Conservation (phyloP, 2,329 filamentous ascomycete genomes). For the Bipolaris victoriae region DNA sequence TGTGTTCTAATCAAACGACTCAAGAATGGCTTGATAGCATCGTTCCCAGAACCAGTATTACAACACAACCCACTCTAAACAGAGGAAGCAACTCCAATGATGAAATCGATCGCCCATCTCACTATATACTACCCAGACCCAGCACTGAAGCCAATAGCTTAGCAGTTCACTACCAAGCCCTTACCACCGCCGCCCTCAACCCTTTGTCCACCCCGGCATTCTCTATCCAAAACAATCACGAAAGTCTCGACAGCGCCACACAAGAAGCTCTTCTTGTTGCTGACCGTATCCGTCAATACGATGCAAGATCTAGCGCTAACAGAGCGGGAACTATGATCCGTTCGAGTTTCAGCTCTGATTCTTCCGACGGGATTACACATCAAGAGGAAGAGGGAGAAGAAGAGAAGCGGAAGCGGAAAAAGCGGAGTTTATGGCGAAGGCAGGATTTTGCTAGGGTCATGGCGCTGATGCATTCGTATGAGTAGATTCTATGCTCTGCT, state of each 20-base stretch:
- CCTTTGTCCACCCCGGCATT: not conserved
- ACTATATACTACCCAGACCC: not conserved
- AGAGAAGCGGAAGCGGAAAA: not conserved
- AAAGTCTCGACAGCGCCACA: not conserved
- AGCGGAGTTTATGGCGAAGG: not conserved
- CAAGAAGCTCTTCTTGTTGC: not conserved
- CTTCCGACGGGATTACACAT: not conserved
- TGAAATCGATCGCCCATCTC: not conserved
- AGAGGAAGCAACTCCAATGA: not conserved
- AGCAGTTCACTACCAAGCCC: not conserved
- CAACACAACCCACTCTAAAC: not conserved
- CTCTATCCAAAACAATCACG: not conserved
- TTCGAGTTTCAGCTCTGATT: conserved; percentile 7
- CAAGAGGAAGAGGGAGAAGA: not conserved
- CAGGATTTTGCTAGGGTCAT: conserved; percentile 4
- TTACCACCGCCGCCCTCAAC: not conserved
- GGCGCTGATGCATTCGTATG: conserved; percentile 3
- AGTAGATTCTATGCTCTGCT: not conserved
- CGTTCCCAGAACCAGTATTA: not conserved
- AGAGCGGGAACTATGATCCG: not conserved
- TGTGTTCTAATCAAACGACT: not conserved
- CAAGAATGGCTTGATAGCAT: conserved; percentile 1
- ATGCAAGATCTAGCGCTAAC: not conserved
- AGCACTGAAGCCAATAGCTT: not conserved
- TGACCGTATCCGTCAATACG: not conserved